Evolutionary conservation across 2,329 filamentous ascomycete species (phyloP).

Genomic region (Phyllosticta citrichinensis): DNA sequence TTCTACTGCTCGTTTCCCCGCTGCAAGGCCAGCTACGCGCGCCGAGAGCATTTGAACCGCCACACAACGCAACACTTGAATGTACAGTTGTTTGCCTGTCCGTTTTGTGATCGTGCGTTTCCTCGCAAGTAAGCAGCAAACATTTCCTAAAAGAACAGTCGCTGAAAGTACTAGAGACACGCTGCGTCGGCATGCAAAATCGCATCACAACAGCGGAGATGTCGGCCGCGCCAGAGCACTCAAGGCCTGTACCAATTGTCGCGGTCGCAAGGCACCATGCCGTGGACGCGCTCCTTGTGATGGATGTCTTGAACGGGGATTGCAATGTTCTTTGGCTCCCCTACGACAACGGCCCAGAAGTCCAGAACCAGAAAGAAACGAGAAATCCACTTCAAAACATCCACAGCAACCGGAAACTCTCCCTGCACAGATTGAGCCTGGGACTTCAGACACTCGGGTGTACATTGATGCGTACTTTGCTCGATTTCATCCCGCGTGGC

Average conservation of each 20-base stretch:
- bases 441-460: not conserved
- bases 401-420: too few relatives aligned
- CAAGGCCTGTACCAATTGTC: slow-evolving; percentile 3
- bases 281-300: not conserved
- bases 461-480: not conserved
- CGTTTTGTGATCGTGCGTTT: not conserved
- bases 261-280: not conserved
- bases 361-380: too few relatives aligned
- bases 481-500: slow-evolving; percentile 3
- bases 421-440: not conserved
- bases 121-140: not conserved
- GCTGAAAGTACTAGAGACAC: not conserved
- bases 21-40: slow-evolving; percentile 2
- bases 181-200: not conserved
- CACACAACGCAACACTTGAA: slow-evolving; percentile 2
- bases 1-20: slow-evolving; percentile 1
- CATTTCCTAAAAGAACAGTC: too few relatives aligned
- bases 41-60: slow-evolving; percentile 4
- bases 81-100: not conserved
- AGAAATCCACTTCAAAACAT: too few relatives aligned
- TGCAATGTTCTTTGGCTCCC: too few relatives aligned
- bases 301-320: too few relatives aligned
- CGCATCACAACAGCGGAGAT: not conserved
- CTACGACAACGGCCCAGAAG: too few relatives aligned
- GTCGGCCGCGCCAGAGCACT: not conserved